These are phyloP conservation scores for Pontederia crassipes DNA, from an alignment of 176 grass and related monocot species.

Conservation along the genomic window DNA sequence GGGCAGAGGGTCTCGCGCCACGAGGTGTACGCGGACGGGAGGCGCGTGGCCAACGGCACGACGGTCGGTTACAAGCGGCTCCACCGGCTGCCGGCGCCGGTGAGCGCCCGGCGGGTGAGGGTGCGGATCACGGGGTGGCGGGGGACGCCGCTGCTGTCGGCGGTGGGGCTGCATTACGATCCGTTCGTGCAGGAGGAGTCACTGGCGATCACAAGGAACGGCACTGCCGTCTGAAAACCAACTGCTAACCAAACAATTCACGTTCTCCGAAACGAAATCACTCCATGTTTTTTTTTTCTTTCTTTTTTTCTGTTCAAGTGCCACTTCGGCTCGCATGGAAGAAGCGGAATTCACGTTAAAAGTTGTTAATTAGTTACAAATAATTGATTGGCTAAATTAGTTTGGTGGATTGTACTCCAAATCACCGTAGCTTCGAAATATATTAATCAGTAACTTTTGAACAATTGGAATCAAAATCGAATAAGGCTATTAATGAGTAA, in stretches of 20 bases:
- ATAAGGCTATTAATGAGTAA: no score
- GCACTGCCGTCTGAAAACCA: not conserved
- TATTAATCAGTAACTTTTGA: no score
- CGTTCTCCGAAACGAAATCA: no score
- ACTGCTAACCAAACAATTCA: not conserved
- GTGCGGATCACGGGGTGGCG: slow-evolving; percentile 41
- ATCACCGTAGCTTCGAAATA: no score
- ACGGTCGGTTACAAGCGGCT: slow-evolving; percentile 89
- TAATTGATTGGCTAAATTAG: no score
- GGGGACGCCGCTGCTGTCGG: slow-evolving; percentile 55
- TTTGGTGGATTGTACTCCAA: no score
- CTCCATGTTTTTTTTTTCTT: no score
- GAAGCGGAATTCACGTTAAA: no score
- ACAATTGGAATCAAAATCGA: no score
- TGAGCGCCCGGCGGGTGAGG: slow-evolving; percentile 39
- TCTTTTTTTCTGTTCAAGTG: no score
- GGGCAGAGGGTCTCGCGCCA: slow-evolving; percentile 71
- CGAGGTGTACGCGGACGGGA: slow-evolving; percentile 48
- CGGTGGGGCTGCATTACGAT: slow-evolving; percentile 77
- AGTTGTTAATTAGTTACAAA: no score
- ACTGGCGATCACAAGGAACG: not conserved
- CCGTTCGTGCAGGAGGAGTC: slow-evolving; percentile 23
- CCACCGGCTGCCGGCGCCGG: slow-evolving; percentile 42
- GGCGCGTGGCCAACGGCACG: slow-evolving; percentile 34
- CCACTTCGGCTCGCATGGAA: no score